Percentiles rank a stretch among this genome's conserved stretches.
Evolutionary conservation across 2,329 filamentous ascomycete species (phyloP).

Genomic region (Colletotrichum gloeosporioides): DNA sequence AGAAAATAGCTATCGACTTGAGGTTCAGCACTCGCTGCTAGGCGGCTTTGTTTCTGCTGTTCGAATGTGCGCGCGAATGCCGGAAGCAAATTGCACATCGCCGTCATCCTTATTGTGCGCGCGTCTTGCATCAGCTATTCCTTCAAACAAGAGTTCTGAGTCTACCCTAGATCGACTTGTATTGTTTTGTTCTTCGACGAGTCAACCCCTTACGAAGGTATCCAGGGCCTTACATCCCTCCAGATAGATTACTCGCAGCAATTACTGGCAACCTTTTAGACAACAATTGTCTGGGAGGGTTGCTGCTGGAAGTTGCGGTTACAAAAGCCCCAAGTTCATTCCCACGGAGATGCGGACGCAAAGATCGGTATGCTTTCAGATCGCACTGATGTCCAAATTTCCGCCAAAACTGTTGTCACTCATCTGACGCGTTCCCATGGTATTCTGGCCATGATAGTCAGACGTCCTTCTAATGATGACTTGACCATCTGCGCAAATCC

Average conservation of each 20-base stretch:
- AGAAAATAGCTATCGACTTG: rapidly evolving
- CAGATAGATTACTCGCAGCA: no score
- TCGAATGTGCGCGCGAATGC: neutral
- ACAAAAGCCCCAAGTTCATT: neutral
- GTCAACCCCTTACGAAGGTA: neutral
- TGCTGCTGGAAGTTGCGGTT: no score
- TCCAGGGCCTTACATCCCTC: neutral
- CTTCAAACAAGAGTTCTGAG: neutral
- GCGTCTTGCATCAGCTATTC: neutral
- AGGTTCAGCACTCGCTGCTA: neutral
- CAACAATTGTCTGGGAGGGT: no score
- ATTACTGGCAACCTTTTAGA: no score
- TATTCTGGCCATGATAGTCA: neutral
- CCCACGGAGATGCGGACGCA: rapidly evolving
- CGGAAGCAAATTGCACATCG: no score
- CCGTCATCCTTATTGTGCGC: neutral
- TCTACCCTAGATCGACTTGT: neutral
- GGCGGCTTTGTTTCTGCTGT: neutral
- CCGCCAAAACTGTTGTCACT: neutral
- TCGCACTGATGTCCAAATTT: rapidly evolving
- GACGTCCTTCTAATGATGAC: neutral
- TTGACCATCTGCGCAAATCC: neutral
- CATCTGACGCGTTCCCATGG: neutral
- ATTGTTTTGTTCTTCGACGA: neutral
- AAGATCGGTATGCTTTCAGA: neutral